phyloP scores from a whole-genome alignment of 345 rosid genomes.

The Melaleuca quinquenervia region DNA sequence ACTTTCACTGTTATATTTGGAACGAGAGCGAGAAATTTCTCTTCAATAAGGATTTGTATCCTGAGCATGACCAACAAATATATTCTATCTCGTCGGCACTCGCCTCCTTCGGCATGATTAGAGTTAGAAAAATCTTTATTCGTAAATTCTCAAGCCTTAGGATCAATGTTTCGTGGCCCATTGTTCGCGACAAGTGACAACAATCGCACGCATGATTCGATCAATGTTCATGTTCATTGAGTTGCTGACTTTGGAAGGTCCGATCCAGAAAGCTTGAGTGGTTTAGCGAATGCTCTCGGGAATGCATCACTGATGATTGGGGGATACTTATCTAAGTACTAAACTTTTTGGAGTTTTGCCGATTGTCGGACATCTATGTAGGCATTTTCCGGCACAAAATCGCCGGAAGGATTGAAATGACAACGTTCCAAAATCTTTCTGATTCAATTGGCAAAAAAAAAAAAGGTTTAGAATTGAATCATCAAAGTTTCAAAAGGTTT shows the following conservation, averaged over 20 bases:
- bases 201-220: neutral
- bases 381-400: no score
- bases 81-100: neutral
- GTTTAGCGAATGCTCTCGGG: neutral
- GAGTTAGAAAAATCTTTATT: neutral
- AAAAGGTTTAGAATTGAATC: no score
- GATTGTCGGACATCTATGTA: no score
- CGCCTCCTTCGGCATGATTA: neutral
- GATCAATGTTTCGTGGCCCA: neutral
- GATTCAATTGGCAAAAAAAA: no score
- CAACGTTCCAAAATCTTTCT: no score
- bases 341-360: no score
- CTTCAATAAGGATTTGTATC: neutral
- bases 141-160: neutral
- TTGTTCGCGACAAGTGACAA: neutral
- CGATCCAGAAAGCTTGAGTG: neutral
- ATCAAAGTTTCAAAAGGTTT: no score
- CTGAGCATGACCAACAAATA: rapidly evolving
- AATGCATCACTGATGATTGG: neutral
- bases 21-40: neutral
- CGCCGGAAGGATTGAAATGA: no score
- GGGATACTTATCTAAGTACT: no score
- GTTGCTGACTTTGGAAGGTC: neutral
- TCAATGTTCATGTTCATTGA: neutral
- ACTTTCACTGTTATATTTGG: neutral